Evolutionary conservation across 768 basidiomycete genomes (phyloP).

Genomic region (Nidula microcarpa): DNA sequence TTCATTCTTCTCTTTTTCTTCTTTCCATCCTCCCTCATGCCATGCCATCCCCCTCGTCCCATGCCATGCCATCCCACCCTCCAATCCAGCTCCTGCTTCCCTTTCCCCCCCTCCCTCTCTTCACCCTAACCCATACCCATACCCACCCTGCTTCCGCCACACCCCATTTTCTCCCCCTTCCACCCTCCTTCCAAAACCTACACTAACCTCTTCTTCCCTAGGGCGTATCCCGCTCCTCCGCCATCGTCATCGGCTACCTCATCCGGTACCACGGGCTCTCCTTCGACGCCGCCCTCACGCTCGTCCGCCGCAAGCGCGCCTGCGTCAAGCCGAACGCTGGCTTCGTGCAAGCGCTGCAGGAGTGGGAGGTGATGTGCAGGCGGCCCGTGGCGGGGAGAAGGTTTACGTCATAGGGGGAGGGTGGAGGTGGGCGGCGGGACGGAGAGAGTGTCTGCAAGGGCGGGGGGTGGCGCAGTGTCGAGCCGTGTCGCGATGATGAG

Average conservation of each 20-base stretch:
- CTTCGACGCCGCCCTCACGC: slow-evolving; percentile 59
- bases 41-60: too few relatives aligned
- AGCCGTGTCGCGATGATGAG: too few relatives aligned
- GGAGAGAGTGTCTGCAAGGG: too few relatives aligned
- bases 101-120: too few relatives aligned
- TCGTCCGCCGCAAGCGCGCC: slow-evolving; percentile 61
- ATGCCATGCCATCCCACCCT: too few relatives aligned
- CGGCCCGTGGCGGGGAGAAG: slow-evolving; percentile 13
- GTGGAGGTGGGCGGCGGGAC: too few relatives aligned
- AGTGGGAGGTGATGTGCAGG: slow-evolving; percentile 44
- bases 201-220: slow-evolving; percentile 14
- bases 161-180: too few relatives aligned
- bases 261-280: slow-evolving; percentile 73
- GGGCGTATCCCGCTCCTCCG: slow-evolving; percentile 77
- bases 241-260: slow-evolving; percentile 79
- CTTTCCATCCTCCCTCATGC: neutral
- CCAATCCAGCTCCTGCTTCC: too few relatives aligned
- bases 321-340: slow-evolving; percentile 80
- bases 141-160: too few relatives aligned
- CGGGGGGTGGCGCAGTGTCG: too few relatives aligned
- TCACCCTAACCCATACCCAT: too few relatives aligned
- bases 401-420: slow-evolving; percentile 11
- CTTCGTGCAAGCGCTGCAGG: slow-evolving; percentile 56
- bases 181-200: too few relatives aligned
- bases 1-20: neutral